Base-by-base conservation (phyloP, 1,139 yeast species). In the Arxiozyma bovina region DNA sequence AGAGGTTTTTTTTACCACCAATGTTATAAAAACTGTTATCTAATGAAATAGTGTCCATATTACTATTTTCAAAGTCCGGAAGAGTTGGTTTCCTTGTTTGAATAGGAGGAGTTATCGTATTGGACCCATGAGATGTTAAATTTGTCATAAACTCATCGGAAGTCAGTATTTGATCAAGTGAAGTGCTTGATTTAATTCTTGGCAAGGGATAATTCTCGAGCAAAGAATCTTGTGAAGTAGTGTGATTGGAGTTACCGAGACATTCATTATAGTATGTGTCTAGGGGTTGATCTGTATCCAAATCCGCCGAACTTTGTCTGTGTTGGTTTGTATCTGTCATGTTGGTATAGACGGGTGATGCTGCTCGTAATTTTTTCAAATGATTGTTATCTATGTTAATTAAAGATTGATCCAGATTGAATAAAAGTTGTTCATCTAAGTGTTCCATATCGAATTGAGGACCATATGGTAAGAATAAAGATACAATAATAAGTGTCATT, bases 401-500 rank as follows among this genome's bases (percentile, higher is more conserved):
- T 17, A 51, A 20, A 15, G 53, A 45, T n/a, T 46, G 46, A 17
- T 51, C 54, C 50, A 47, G 18, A 23, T 42, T 42, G 30, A 30
- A 38, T 38, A 51, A 25, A 11, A 48, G 34, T 5, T 63, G 66
- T 7, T 56, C 60, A 22, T 59, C 60, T 22, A 63, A 55, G 6
- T 61, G 60, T 27, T 61, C 61, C 21, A 67, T 55, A 51, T 67
- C 70, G 53, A 69, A 69, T 52, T 68, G 70, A 15, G 72, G 72
- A 53, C 66, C 67, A 52, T 67, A 60, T 3, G 72, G 72, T 44
- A 69, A 58, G 54, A 67, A 68, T 50, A 69, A 55, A 17, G 72
- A 63, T 17, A 70, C 71, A 25, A 69, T 62, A 40, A 69, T 65
- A 27, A 69, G 61, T 21, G 66, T 66, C 71, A 67, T 68, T n/a